Evolutionary conservation across 2,329 filamentous ascomycete species (phyloP).

Genomic region (Colletotrichum theobromicola): DNA sequence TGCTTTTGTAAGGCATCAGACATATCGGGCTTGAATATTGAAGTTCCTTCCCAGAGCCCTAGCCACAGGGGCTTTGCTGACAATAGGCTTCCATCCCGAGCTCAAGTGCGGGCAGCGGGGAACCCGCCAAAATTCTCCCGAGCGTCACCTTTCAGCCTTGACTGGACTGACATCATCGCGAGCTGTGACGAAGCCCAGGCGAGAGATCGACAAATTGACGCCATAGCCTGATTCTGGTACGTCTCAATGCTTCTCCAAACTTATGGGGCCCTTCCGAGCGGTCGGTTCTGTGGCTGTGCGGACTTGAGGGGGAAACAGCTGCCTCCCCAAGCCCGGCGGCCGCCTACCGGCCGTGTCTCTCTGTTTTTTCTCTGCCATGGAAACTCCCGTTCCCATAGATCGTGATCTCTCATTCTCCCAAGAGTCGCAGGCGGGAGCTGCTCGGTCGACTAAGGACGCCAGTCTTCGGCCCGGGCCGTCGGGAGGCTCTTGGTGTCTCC

Average conservation of each 20-base stretch:
- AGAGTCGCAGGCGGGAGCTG: background rate
- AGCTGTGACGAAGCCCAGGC: constrained; percentile 15
- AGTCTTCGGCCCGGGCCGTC: background rate
- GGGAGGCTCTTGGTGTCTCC: background rate
- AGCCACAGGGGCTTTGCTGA: background rate
- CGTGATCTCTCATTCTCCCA: background rate
- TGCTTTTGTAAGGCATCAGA: background rate
- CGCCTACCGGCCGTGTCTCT: background rate
- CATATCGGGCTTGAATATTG: background rate
- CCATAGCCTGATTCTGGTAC: constrained; percentile 5
- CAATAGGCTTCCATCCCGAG: background rate
- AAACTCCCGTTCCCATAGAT: background rate
- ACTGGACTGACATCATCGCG: constrained; percentile 19
- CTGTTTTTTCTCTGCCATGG: background rate
- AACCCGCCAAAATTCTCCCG: constrained; percentile 7
- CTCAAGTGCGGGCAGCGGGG: constrained; percentile 11
- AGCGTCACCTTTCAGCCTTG: constrained; percentile 10
- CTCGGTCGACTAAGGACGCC: background rate
- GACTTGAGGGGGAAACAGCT: background rate
- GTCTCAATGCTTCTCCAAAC: background rate
- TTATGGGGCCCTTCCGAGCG: background rate
- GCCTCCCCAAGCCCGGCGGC: background rate
- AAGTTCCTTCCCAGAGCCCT: background rate
- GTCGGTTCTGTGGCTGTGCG: background rate
- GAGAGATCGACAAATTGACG: constrained; percentile 19